Conservation (phyloP, 768 basidiomycete genomes). For the Leccinum subtestaceum region DNA sequence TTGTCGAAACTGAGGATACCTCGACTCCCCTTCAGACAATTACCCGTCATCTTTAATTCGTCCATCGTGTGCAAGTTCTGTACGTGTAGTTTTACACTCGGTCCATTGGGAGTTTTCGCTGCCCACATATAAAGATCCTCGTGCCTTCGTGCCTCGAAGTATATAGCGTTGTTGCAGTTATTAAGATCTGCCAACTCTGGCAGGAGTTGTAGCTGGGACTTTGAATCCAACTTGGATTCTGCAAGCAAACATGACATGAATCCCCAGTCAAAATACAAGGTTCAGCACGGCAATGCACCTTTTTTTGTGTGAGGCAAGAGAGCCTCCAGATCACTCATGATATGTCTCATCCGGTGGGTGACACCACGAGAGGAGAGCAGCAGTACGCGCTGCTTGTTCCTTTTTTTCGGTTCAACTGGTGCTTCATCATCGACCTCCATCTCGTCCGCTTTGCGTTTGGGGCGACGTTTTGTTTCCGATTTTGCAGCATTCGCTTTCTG, state of each 20-base stretch:
- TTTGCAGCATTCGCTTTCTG: slow-evolving; percentile 58
- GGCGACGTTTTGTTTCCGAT: slow-evolving; percentile 41
- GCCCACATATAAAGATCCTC: slow-evolving; percentile 98
- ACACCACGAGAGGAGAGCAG: slow-evolving; percentile 91
- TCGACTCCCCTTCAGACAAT: slow-evolving; percentile 93
- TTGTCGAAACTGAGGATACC: slow-evolving; percentile 92
- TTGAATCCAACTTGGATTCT: slow-evolving; percentile 98
- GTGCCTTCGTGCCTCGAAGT: slow-evolving; percentile 94
- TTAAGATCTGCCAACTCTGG: slow-evolving; percentile 97
- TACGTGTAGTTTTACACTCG: slow-evolving; percentile 95
- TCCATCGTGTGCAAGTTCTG: slow-evolving; percentile 99
- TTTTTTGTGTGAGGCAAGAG: slow-evolving; percentile 95
- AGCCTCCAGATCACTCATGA: slow-evolving; percentile 91
- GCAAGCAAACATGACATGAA: slow-evolving; percentile 1
- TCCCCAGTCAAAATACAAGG: background rate
- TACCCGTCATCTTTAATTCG: slow-evolving; percentile 98
- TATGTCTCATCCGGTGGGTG: slow-evolving; percentile 93
- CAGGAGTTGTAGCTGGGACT: slow-evolving; percentile 86
- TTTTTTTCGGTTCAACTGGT: slow-evolving; percentile 46
- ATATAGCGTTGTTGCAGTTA: slow-evolving; percentile 96
- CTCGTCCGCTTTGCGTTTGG: slow-evolving; percentile 64
- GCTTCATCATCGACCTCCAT: slow-evolving; percentile 56
- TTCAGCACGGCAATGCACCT: slow-evolving; percentile 52
- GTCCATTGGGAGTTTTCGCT: slow-evolving; percentile 95
- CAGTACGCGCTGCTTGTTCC: slow-evolving; percentile 94